Conservation (phyloP, 352 stramenopile genomes). For the Halophytophthora batemanensis region DNA sequence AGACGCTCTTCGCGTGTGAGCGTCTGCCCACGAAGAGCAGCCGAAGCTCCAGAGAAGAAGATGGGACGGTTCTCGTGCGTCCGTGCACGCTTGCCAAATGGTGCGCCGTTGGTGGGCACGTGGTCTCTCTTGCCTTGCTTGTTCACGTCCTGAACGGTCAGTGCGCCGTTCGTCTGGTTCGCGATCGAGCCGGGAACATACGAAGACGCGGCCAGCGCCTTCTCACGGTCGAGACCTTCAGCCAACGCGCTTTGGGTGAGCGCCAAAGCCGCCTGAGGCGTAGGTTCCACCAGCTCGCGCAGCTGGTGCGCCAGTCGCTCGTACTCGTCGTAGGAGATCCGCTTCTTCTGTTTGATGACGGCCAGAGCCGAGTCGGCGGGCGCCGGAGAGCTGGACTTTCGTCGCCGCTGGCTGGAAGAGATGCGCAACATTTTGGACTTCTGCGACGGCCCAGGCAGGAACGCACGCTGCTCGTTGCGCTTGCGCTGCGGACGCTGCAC, state of each 20-base stretch:
- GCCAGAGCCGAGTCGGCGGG: conserved; percentile 48
- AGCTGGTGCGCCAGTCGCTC: conserved; percentile 63
- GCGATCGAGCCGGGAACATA: conserved; percentile 44
- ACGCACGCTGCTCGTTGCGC: conserved; percentile 43
- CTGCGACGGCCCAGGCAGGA: conserved; percentile 39
- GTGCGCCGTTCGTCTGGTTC: conserved; percentile 20
- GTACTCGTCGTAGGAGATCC: conserved; percentile 76
- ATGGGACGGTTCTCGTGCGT: conserved; percentile 36
- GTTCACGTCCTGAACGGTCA: conserved; percentile 19
- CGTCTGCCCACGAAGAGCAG: conserved; percentile 28
- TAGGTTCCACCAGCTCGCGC: conserved; percentile 63
- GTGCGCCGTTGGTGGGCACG: conserved; percentile 16
- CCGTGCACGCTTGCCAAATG: conserved; percentile 46
- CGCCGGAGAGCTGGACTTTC: conserved; percentile 31
- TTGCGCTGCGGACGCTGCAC: conserved; percentile 32
- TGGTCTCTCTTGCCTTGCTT: conserved; percentile 15
- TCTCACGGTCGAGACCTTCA: conserved; percentile 35
- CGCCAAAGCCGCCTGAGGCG: conserved; percentile 48
- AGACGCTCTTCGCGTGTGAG: conserved; percentile 52
- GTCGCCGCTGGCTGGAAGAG: conserved; percentile 17
- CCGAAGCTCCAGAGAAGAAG: conserved; percentile 27
- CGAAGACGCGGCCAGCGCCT: conserved; percentile 21
- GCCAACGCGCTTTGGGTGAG: conserved; percentile 53
- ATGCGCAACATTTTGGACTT: conserved; percentile 50
- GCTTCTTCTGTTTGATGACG: conserved; percentile 75